Conservation (phyloP, 257 asterid species). For the Perilla frutescens region DNA sequence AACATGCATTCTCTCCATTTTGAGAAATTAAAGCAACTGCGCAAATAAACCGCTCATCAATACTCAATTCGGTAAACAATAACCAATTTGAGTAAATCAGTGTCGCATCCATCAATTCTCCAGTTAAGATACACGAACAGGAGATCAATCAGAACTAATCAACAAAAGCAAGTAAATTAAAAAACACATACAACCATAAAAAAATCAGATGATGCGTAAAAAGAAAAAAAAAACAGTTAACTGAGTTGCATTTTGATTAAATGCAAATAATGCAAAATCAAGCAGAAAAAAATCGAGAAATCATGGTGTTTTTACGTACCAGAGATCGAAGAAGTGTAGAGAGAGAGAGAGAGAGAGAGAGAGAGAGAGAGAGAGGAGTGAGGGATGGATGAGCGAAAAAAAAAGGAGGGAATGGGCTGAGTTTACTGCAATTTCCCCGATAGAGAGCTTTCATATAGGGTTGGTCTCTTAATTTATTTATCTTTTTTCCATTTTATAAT, state of each 20-base stretch:
- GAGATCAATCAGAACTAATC: constrained; percentile 23
- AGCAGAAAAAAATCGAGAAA: constrained; percentile 13
- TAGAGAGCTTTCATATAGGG: constrained; percentile 50
- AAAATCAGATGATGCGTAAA: constrained; percentile 24
- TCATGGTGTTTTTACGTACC: constrained; percentile 41
- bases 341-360: constrained; percentile 32
- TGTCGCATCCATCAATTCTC: constrained; percentile 33
- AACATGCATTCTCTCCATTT: constrained; percentile 31
- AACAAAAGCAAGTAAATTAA: constrained; percentile 18
- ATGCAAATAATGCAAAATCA: constrained; percentile 12
- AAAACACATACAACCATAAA: constrained; percentile 32
- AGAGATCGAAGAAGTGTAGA: constrained; percentile 46
- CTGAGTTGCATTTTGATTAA: constrained; percentile 30
- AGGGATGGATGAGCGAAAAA: no score
- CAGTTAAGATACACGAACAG: neutral
- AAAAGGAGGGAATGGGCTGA: constrained; percentile 39
- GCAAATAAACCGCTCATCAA: constrained; percentile 9
- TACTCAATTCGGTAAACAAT: constrained; percentile 21
- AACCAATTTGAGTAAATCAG: constrained; percentile 24
- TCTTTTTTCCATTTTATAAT: constrained; percentile 20
- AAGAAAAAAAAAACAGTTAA: neutral
- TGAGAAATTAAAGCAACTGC: constrained; percentile 15
- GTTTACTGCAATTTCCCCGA: constrained; percentile 44
- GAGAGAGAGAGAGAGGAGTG: neutral
- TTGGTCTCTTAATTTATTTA: constrained; percentile 34